phyloP scores from a whole-genome alignment of 2,329 filamentous ascomycete genomes.

The Colletotrichum tropicicola region DNA sequence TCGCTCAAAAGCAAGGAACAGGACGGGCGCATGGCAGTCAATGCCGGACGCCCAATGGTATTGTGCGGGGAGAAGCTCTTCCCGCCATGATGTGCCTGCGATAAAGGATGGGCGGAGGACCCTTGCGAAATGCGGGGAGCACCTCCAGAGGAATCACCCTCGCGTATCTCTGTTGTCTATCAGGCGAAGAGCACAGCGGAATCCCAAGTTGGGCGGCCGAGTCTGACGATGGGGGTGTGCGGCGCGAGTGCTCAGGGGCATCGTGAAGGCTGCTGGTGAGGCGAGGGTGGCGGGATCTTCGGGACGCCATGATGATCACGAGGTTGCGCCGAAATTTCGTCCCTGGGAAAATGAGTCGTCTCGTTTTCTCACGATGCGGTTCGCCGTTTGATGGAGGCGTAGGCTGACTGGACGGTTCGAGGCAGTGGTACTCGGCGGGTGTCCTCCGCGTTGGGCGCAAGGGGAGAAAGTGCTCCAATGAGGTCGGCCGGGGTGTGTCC shows the following conservation, averaged over 20 bases:
- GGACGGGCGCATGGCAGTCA: conserved; percentile 15
- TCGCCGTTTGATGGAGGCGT: neutral
- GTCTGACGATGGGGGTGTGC: neutral
- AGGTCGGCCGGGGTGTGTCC: conserved; percentile 7
- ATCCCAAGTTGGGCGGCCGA: neutral
- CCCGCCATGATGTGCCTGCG: conserved; percentile 8
- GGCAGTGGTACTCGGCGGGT: conserved; percentile 24
- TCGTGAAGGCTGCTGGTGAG: neutral
- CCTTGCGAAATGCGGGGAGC: conserved; percentile 21
- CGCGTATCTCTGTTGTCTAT: conserved; percentile 6
- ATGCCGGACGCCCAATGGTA: conserved; percentile 16
- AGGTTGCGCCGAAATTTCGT: neutral
- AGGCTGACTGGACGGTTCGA: conserved; percentile 14
- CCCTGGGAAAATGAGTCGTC: neutral
- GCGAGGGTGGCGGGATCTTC: conserved; percentile 25
- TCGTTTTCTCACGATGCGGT: conserved; percentile 5
- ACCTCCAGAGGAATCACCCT: neutral
- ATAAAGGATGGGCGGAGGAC: conserved; percentile 14
- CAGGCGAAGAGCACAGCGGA: neutral
- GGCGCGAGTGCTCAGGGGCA: neutral
- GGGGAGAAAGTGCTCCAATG: conserved; percentile 26
- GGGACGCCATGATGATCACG: conserved; percentile 21
- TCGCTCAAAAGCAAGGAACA: conserved; percentile 11
- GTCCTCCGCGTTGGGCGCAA: conserved; percentile 20
- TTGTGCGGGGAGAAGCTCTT: conserved; percentile 24